These are phyloP conservation scores for Neurospora terricola DNA, from an alignment of 495 filamentous ascomycete species.

Conservation along the genomic window DNA sequence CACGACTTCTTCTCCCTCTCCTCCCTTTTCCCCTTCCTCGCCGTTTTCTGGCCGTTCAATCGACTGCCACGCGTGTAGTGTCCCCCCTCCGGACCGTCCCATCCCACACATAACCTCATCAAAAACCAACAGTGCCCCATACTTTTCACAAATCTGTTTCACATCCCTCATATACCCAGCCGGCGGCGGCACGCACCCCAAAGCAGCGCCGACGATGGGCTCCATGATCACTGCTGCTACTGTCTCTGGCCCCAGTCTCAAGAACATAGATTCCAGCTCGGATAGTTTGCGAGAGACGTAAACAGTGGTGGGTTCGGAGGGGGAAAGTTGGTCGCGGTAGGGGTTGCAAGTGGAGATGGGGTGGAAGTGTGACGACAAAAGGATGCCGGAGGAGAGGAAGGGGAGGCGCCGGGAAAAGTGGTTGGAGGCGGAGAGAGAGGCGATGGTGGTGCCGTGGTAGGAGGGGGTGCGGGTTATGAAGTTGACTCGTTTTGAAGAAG, in stretches of 20 bases:
- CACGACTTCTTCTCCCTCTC: constrained; percentile 28
- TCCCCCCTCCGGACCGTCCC: constrained; percentile 44
- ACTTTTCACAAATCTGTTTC: constrained; percentile 49
- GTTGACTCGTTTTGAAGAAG: constrained; percentile 2
- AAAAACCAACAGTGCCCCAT: constrained; percentile 59
- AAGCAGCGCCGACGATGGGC: constrained; percentile 45
- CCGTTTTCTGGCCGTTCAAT: constrained; percentile 24
- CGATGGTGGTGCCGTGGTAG: constrained; percentile 64
- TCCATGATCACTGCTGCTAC: constrained; percentile 65
- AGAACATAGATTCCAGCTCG: constrained; percentile 59
- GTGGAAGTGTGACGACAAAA: constrained; percentile 33
- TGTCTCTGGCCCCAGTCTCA: constrained; percentile 49
- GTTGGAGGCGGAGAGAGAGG: constrained; percentile 48
- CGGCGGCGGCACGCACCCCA: constrained; percentile 54
- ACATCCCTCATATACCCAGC: constrained; percentile 56
- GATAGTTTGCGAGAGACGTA: constrained; percentile 24
- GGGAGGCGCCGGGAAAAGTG: constrained; percentile 46
- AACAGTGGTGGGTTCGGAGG: not conserved
- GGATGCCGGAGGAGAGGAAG: constrained; percentile 42
- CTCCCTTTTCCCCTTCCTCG: too few relatives aligned
- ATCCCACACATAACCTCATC: constrained; percentile 75
- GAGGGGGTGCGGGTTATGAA: constrained; percentile 57
- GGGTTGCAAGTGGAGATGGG: constrained; percentile 53
- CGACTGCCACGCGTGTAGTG: constrained; percentile 48
- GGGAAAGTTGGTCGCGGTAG: constrained; percentile 27